Percentiles rank a stretch among this genome's conserved stretches.
phyloP scores from a whole-genome alignment of 257 asterid species.

The Paulownia fortunei region DNA sequence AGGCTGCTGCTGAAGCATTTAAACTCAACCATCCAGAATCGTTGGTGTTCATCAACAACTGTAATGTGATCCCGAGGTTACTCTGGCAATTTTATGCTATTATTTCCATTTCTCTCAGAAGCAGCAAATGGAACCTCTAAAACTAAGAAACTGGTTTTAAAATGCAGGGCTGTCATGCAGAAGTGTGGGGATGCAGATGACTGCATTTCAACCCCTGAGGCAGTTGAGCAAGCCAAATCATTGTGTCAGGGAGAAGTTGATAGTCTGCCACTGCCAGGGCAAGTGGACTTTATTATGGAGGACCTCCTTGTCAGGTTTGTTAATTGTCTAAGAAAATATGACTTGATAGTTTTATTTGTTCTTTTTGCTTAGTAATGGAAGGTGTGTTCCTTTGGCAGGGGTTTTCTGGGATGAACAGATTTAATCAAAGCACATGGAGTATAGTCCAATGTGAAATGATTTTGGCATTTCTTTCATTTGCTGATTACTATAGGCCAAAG shows the following conservation, averaged over 20 bases:
- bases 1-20: constrained; percentile 77
- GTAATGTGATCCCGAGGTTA: constrained; percentile 75
- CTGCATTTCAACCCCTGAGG: constrained; percentile 75
- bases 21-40: constrained; percentile 75
- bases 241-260: constrained; percentile 52
- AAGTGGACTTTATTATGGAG: constrained; percentile 86
- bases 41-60: constrained; percentile 62
- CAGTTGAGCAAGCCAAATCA: constrained; percentile 61
- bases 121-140: background rate
- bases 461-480: constrained; percentile 75
- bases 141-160: no score
- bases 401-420: constrained; percentile 82
- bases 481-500: constrained; percentile 77
- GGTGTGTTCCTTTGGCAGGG: constrained; percentile 68
- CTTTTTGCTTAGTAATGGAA: no score
- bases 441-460: constrained; percentile 92
- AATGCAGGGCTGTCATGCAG: constrained; percentile 72
- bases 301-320: constrained; percentile 85
- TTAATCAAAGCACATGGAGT: constrained; percentile 80
- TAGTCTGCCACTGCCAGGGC: constrained; percentile 66
- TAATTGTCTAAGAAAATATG: no score
- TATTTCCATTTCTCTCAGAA: no score
- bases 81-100: no score
- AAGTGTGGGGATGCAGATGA: constrained; percentile 78
- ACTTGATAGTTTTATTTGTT: no score